These are phyloP conservation scores for Puya raimondii DNA, from an alignment of 176 grass and related monocot species.

Conservation along the genomic window DNA sequence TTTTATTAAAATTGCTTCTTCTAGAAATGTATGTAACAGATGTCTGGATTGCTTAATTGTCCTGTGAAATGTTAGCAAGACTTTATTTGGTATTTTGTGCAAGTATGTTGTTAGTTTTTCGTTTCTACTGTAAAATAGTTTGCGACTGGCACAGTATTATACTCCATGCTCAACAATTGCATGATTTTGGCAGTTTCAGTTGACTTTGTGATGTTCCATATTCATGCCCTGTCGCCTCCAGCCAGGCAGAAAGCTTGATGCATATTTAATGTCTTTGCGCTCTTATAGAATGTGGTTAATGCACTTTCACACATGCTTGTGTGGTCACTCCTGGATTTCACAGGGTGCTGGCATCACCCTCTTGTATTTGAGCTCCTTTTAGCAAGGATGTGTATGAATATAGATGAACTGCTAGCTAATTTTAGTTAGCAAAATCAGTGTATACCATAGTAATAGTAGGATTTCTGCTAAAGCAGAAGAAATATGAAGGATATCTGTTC, in stretches of 20 bases:
- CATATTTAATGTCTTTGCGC: neutral
- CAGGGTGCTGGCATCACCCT: neutral
- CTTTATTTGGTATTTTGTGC: neutral
- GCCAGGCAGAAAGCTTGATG: neutral
- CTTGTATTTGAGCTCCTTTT: neutral
- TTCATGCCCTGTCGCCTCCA: neutral
- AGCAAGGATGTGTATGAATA: neutral
- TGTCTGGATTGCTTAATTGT: neutral
- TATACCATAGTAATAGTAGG: no score
- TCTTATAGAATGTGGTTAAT: neutral
- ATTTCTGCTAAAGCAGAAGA: neutral
- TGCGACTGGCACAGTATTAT: no score
- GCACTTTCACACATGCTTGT: neutral
- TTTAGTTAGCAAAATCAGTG: neutral
- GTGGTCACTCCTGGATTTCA: neutral
- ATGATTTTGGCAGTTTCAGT: no score
- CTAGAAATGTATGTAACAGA: neutral
- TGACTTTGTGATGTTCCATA: neutral
- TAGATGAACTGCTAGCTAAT: neutral
- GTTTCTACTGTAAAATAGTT: neutral
- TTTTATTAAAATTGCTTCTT: neutral
- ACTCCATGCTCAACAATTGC: no score
- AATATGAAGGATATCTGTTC: no score
- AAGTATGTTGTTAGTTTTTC: neutral
- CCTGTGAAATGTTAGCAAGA: no score